These are phyloP conservation scores for Phytophthora constricta DNA, from an alignment of 352 stramenopile genomes.

Conservation along the genomic window DNA sequence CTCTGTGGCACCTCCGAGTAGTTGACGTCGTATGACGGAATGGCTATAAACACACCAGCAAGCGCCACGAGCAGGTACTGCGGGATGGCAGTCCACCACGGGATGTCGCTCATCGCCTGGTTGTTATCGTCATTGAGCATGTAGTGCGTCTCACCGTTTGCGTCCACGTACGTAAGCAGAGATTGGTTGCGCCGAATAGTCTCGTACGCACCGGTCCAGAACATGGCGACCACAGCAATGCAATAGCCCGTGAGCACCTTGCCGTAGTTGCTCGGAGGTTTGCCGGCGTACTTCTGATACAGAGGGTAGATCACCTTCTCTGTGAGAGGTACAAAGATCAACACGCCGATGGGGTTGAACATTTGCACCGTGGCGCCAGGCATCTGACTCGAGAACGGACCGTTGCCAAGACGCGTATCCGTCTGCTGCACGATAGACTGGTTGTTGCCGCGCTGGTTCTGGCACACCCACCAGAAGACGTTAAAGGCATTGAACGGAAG, in stretches of 20 bases:
- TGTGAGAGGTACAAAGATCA: constrained; percentile 48
- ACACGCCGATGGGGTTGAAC: constrained; percentile 49
- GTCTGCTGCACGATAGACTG: constrained; percentile 72
- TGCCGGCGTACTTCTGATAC: constrained; percentile 49
- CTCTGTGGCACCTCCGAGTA: constrained; percentile 50
- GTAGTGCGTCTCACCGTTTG: constrained; percentile 25
- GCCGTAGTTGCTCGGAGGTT: constrained; percentile 45
- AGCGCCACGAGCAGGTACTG: constrained; percentile 52
- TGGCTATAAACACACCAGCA: constrained; percentile 46
- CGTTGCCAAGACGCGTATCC: constrained; percentile 52
- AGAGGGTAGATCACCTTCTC: constrained; percentile 49
- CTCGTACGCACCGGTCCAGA: constrained; percentile 50
- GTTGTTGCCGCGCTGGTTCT: constrained; percentile 73
- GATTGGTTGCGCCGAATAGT: constrained; percentile 36
- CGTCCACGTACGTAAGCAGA: constrained; percentile 27
- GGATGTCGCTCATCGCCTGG: constrained; percentile 28
- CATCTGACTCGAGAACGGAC: constrained; percentile 44
- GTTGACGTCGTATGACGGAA: constrained; percentile 50
- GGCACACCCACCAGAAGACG: constrained; percentile 62
- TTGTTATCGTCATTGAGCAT: constrained; percentile 42
- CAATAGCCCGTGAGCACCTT: constrained; percentile 44
- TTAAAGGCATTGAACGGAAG: constrained; percentile 51
- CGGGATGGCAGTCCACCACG: constrained; percentile 40
- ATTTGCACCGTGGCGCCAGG: constrained; percentile 55
- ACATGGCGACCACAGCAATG: constrained; percentile 43